These are phyloP conservation scores for Fusarium marasasianum DNA, from an alignment of 2,329 filamentous ascomycete species.

Conservation along the genomic window DNA sequence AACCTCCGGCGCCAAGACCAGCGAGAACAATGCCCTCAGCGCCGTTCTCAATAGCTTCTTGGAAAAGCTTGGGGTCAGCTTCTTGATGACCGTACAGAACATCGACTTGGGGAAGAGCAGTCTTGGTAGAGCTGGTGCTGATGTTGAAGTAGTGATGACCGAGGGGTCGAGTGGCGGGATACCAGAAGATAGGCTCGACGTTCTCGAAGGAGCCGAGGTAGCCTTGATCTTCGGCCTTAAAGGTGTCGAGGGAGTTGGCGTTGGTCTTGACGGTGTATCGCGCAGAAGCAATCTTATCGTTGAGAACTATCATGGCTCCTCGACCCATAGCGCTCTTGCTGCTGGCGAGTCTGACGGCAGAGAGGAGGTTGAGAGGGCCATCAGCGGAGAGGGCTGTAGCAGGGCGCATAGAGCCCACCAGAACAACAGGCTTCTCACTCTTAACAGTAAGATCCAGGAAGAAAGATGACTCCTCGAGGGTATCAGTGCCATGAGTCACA, in stretches of 20 bases:
- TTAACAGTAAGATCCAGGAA: conserved; percentile 67
- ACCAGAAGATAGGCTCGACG: conserved; percentile 68
- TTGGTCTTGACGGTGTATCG: conserved; percentile 69
- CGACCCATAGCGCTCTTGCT: conserved; percentile 55
- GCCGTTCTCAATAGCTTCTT: conserved; percentile 56
- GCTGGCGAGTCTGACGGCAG: conserved; percentile 65
- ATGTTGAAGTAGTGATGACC: conserved; percentile 57
- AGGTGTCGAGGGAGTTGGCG: conserved; percentile 69
- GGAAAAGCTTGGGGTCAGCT: conserved; percentile 56
- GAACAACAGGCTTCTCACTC: conserved; percentile 65
- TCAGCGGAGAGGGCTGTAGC: conserved; percentile 69
- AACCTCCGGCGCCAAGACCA: conserved; percentile 63
- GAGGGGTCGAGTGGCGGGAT: conserved; percentile 57
- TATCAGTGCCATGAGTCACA: conserved; percentile 72
- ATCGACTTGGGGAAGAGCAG: conserved; percentile 61
- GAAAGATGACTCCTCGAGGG: conserved; percentile 69
- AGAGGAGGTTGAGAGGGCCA: conserved; percentile 68
- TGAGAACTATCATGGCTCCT: conserved; percentile 67
- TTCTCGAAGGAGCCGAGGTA: conserved; percentile 67
- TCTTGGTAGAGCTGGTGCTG: conserved; percentile 34
- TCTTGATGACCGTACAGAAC: conserved; percentile 65
- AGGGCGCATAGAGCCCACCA: conserved; percentile 71
- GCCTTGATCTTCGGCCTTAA: conserved; percentile 65
- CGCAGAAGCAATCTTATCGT: conserved; percentile 66
- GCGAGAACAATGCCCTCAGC: conserved; percentile 65